Conservation (phyloP, 2,329 filamentous ascomycete genomes). For the Cryphonectria japonica region DNA sequence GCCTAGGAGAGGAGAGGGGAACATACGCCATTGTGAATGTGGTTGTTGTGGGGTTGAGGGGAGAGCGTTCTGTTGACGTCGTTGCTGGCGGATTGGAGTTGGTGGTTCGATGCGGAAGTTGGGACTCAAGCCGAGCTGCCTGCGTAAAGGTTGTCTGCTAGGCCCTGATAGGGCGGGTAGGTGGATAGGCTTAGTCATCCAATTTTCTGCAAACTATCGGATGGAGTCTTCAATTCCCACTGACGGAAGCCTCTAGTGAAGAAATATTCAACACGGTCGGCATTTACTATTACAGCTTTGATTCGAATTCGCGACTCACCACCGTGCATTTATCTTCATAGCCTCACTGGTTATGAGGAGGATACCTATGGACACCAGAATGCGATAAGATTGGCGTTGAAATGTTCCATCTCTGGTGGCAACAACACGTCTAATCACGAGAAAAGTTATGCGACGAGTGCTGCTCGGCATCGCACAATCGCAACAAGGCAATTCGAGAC, state of each 20-base stretch:
- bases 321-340: not conserved
- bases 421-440: conserved; percentile 19
- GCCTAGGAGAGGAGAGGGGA: not conserved
- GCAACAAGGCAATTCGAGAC: conserved; percentile 19
- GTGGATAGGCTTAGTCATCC: conserved; percentile 12
- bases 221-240: conserved; percentile 2
- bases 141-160: conserved; percentile 10
- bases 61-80: conserved; percentile 34
- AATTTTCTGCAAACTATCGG: not conserved
- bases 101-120: conserved; percentile 24
- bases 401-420: conserved; percentile 9
- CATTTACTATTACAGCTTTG: too few relatives aligned
- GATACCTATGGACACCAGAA: not conserved
- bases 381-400: not conserved
- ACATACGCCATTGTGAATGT: conserved; percentile 40
- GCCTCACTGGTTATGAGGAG: not conserved
- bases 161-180: conserved; percentile 11
- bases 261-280: not conserved
- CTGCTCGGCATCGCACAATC: conserved; percentile 24
- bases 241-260: not conserved
- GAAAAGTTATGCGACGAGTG: conserved; percentile 28
- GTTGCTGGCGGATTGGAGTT: conserved; percentile 20
- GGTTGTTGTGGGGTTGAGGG: conserved; percentile 28
- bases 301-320: not conserved
- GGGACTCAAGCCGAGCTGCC: conserved; percentile 16